Evolutionary conservation across 257 asterid species (phyloP).

Genomic region (Lantana camara): DNA sequence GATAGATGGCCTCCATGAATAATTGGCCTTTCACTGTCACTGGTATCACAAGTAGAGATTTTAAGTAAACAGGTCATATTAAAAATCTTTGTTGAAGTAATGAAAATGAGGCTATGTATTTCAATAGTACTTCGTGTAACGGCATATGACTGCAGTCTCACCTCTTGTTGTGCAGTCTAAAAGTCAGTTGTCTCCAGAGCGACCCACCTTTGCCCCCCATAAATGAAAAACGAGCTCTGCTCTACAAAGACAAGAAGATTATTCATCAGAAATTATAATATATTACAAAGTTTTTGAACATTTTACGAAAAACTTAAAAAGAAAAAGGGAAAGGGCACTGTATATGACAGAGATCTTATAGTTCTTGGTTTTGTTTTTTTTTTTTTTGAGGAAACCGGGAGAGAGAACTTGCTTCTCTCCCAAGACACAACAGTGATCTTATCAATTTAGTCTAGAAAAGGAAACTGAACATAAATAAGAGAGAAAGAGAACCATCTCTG

Average conservation of each 20-base stretch:
- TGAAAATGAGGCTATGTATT: neutral
- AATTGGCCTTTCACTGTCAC: constrained; percentile 42
- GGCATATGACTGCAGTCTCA: constrained; percentile 32
- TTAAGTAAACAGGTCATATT: neutral
- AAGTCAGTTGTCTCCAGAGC: constrained; percentile 88
- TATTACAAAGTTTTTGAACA: neutral
- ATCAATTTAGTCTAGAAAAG: neutral
- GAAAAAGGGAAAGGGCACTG: neutral
- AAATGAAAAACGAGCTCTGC: constrained; percentile 97
- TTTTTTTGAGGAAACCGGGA: too few species aligned
- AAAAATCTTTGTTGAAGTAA: neutral
- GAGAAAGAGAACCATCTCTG: constrained; percentile 70
- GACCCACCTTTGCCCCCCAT: constrained; percentile 98
- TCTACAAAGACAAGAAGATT: constrained; percentile 53
- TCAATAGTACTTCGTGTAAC: neutral
- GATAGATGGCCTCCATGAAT: constrained; percentile 70
- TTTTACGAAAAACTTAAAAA: too few species aligned
- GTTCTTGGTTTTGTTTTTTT: too few species aligned
- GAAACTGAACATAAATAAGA: constrained; percentile 11
- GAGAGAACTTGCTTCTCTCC: too few species aligned
- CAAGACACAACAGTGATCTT: too few species aligned
- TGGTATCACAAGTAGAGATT: constrained; percentile 19
- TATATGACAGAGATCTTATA: too few species aligned
- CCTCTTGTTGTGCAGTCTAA: constrained; percentile 62
- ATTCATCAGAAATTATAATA: constrained; percentile 34